Evolutionary conservation across 164 flowering plant species (phyloP).

Genomic region (Magnolia sinica): DNA sequence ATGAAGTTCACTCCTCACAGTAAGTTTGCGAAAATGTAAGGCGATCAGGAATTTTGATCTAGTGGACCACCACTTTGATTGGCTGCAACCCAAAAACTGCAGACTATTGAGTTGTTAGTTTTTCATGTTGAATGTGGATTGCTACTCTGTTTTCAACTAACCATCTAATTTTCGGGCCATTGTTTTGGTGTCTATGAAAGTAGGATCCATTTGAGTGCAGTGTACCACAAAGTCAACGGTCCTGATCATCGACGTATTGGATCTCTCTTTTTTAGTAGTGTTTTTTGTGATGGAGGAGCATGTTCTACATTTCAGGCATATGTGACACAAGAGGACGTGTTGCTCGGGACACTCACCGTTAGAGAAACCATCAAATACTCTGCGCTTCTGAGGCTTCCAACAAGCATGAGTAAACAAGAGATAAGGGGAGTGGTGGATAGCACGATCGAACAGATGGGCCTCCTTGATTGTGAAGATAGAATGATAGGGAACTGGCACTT

Average conservation of each 20-base stretch:
- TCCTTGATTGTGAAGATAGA: slow-evolving; percentile 59
- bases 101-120: too few species aligned
- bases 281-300: not conserved
- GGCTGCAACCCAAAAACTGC: not conserved
- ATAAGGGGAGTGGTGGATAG: slow-evolving; percentile 42
- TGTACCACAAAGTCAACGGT: not conserved
- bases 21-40: too few species aligned
- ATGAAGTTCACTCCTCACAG: not conserved
- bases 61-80: not conserved
- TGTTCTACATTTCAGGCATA: slow-evolving; percentile 49
- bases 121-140: too few species aligned
- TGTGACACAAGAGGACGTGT: slow-evolving; percentile 71
- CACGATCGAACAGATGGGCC: slow-evolving; percentile 63
- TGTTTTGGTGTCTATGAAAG: too few species aligned
- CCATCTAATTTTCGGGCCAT: too few species aligned
- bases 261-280: too few species aligned
- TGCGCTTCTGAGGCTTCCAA: slow-evolving; percentile 63
- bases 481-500: slow-evolving; percentile 74
- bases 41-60: not conserved
- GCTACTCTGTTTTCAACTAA: too few species aligned
- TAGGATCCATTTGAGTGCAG: too few species aligned
- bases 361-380: slow-evolving; percentile 67
- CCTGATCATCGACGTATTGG: not conserved
- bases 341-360: slow-evolving; percentile 72
- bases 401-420: slow-evolving; percentile 38